Base-by-base conservation (phyloP, 2,329 filamentous ascomycete species). In the Fusarium sp. region DNA sequence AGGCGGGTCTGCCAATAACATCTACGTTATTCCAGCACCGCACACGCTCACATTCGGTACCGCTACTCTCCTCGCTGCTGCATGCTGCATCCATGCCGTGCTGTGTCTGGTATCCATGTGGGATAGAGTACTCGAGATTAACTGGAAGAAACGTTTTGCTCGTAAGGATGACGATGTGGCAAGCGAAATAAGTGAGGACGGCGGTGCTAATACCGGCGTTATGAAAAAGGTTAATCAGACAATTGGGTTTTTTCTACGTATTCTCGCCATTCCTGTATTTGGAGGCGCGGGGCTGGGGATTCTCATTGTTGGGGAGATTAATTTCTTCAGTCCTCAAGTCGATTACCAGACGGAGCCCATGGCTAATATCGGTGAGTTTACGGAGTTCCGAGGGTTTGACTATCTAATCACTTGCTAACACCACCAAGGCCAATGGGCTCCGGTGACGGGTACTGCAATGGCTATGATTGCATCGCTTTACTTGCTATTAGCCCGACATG, bases 11-110 rank as follows among this genome's bases (percentile, higher is more conserved):
- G 84, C 85, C 0, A 84, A 86, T 68, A 84, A 90, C 47, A 87
- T 91, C 19, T 89, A 88, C 49, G 84, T 91, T 4, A 84, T 91
- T 23, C 88, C 88, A 0, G 83, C 82, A 1, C 89, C 89, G 0
- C 67, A 78, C 5, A 79, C 75, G 13, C 77, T 92, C 23, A 85
- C 84, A 0, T 90, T 90, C 71, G 83, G 84, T 46, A 83, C 87
- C 0, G 86, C 81, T 0, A 90, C 86, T 10, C 81, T 91, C 3
- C 78, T 91, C 2, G 84, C 87, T 1, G 87, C 88, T 3, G 89
- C 85, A 3, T 90, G 88, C 62, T 91, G 88, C 59, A 84, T 92
- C 4, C 88, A 88, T 1, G 87, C 88, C 2, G 83, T 91, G 11
- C 76, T 91, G 0, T 88, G 86, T 10, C 76, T 90, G 10, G 79